Evolutionary conservation across 139 green algal species (phyloP).

Genomic region (Diplosphaera chodatii): DNA sequence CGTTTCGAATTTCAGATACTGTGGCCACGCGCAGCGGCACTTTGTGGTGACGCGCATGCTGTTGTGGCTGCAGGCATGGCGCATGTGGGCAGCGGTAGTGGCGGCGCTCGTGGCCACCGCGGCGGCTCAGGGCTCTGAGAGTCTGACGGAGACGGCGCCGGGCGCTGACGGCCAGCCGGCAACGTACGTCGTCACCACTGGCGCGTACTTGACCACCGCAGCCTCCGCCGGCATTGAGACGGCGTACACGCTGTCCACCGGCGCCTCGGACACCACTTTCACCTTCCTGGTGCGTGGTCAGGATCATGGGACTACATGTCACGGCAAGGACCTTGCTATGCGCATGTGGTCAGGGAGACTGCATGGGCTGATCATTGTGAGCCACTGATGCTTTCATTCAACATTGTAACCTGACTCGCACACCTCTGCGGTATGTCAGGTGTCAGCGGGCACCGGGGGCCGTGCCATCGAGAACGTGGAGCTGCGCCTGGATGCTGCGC

Average conservation of each 20-base stretch:
- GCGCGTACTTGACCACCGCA: neutral
- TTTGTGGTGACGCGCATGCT: neutral
- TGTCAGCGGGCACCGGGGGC: no score
- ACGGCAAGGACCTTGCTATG: no score
- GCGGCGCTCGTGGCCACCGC: neutral
- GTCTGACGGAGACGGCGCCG: neutral
- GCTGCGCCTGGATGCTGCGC: neutral
- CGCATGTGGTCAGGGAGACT: no score
- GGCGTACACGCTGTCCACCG: neutral
- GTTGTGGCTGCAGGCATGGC: neutral
- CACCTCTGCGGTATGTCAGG: no score
- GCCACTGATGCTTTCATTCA: no score
- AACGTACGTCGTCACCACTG: neutral
- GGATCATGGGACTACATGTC: no score
- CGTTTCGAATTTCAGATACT: no score
- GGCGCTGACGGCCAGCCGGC: neutral
- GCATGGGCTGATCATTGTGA: no score
- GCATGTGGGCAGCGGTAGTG: neutral
- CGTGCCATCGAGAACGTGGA: neutral
- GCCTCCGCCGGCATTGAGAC: neutral
- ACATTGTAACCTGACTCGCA: no score
- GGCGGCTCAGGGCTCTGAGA: neutral
- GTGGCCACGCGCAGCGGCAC: no score
- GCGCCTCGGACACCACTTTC: neutral
- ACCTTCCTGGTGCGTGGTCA: neutral